Conservation (phyloP, 83 land plant species). For the Larix sibirica region DNA sequence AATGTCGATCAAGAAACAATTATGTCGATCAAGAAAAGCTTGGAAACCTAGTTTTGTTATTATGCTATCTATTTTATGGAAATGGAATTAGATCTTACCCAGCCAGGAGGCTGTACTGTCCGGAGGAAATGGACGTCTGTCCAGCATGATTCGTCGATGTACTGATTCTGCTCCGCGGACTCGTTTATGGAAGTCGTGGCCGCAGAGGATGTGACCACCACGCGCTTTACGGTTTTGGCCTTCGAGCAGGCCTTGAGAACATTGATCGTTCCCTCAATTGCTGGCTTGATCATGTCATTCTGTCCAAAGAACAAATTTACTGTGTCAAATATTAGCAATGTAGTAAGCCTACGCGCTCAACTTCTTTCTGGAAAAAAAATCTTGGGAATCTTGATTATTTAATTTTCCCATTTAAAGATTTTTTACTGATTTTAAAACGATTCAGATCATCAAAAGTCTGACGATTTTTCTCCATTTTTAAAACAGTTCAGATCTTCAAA, state of each 20-base stretch:
- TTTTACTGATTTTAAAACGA: no score
- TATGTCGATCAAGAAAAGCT: no score
- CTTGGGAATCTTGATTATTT: no score
- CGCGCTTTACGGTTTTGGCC: constrained; percentile 39
- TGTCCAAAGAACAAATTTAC: background rate
- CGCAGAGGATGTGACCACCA: constrained; percentile 58
- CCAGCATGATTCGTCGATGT: constrained; percentile 42
- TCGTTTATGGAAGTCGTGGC: constrained; percentile 39
- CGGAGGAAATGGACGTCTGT: constrained; percentile 33
- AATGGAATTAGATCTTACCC: constrained; percentile 20
- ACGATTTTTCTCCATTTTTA: no score
- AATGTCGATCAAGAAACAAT: no score
- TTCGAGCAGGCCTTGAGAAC: constrained; percentile 42
- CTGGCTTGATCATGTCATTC: constrained; percentile 58
- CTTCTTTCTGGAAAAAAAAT: no score
- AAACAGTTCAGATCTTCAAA: no score
- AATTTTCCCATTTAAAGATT: no score
- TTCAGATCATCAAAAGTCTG: no score
- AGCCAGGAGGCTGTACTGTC: constrained; percentile 40
- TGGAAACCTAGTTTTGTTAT: no score
- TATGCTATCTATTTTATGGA: no score
- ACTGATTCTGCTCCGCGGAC: constrained; percentile 23
- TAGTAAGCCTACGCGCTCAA: background rate
- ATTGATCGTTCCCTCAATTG: constrained; percentile 38
- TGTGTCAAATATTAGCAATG: no score